These are phyloP conservation scores for Piromyces sp. DNA, from an alignment of 192 early-diverging fungal genomes.

Conservation along the genomic window DNA sequence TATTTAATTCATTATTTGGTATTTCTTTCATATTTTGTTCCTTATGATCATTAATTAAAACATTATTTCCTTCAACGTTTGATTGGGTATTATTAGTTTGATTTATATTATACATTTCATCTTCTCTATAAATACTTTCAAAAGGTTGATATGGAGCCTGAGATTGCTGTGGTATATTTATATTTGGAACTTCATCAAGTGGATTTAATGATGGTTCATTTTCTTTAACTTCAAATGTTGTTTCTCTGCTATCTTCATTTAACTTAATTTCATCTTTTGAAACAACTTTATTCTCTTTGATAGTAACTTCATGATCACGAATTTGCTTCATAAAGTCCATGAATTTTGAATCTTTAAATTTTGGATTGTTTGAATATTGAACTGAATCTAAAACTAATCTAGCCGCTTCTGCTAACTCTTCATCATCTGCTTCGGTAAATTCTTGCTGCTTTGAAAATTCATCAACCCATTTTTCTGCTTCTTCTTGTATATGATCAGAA, in stretches of 20 bases:
- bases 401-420: conserved; percentile 66
- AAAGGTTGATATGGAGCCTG: not conserved
- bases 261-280: conserved; percentile 14
- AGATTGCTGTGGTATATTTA: not conserved
- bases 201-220: not conserved
- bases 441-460: conserved; percentile 26
- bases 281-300: conserved; percentile 80
- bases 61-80: not conserved
- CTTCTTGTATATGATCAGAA: conserved; percentile 24
- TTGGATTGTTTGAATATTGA: conserved; percentile 60
- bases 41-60: not conserved
- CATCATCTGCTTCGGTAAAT: conserved; percentile 10
- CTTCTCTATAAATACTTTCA: not conserved
- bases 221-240: not conserved
- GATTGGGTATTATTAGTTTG: not conserved
- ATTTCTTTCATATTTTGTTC: not conserved
- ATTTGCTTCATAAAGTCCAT: conserved; percentile 83
- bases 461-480: conserved; percentile 17
- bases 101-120: not conserved
- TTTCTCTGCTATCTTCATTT: not conserved
- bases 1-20: not conserved
- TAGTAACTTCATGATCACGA: conserved; percentile 66
- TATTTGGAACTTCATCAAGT: not conserved
- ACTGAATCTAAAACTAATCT: conserved; percentile 63
- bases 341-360: conserved; percentile 84